These are phyloP conservation scores for Linnemannia elongata DNA, from an alignment of 192 early-diverging fungal genomes.

Conservation along the genomic window DNA sequence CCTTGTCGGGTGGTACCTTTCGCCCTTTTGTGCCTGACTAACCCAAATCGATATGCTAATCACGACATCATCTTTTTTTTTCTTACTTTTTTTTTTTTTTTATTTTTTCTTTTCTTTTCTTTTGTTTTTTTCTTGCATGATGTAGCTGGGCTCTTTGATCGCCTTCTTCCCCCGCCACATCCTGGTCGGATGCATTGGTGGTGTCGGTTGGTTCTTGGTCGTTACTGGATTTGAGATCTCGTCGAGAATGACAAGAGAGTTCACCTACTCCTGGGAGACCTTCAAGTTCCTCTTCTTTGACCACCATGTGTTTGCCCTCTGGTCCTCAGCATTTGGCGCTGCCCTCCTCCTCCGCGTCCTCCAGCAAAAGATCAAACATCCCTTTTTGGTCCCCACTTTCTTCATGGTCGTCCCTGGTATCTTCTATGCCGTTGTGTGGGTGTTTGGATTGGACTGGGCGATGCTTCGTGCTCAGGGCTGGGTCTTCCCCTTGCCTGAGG, in stretches of 20 bases:
- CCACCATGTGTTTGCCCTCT: conserved; percentile 77
- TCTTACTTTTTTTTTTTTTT: background rate
- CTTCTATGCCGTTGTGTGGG: conserved; percentile 79
- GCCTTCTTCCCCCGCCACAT: conserved; percentile 94
- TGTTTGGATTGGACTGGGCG: conserved; percentile 72
- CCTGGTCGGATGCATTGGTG: conserved; percentile 95
- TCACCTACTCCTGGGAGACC: conserved; percentile 68
- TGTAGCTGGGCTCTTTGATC: conserved; percentile 78
- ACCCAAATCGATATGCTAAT: conserved; percentile 4
- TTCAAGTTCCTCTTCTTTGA: conserved; percentile 75
- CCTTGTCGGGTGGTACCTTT: conserved; percentile 1
- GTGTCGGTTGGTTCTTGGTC: conserved; percentile 95
- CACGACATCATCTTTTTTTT: conserved; percentile 26
- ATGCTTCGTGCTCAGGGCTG: conserved; percentile 81
- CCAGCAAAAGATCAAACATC: conserved; percentile 75
- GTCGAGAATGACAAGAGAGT: conserved; percentile 46
- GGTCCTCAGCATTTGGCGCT: conserved; percentile 79
- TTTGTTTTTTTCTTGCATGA: no score
- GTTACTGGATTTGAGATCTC: conserved; percentile 93
- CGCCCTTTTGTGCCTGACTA: conserved; percentile 4
- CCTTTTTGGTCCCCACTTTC: conserved; percentile 91
- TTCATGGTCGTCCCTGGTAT: conserved; percentile 84
- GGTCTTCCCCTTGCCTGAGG: conserved; percentile 85
- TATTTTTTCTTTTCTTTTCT: no score
- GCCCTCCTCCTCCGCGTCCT: conserved; percentile 81